Base-by-base conservation (phyloP, 1,139 yeast genomes). In the Zygoascus sp. region DNA sequence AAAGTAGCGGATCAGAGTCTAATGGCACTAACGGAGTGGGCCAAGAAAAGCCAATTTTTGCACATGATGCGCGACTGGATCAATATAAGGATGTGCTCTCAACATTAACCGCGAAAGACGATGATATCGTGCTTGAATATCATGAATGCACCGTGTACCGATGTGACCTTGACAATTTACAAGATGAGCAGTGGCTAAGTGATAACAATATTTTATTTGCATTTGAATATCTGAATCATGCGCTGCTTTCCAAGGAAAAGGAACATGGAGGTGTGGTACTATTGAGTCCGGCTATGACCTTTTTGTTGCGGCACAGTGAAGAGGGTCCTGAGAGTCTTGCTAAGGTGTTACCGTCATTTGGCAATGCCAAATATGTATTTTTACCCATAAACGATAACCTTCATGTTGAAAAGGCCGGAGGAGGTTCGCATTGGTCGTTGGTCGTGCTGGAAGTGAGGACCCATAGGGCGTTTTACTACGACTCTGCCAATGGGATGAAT, bases 171-270 rank as follows among this genome's bases (percentile, higher is more conserved):
- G 65, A 57, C 46, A 75, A 71, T 55, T 61, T 73, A 32, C 61
- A 62, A 44, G 71, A 71, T 42, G 84, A 77, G 25, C 83, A 81
- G 58, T 84, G 94, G 94, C 66, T 85, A 27, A 81, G 80, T 57
- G 94, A 84, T 58, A 82, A 81, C 57, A 79, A 81, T 53, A 75
- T 85, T 32, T 70, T 85, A 1, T 76, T 83, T 50, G 64, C 81
- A 20, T 83, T 74, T 61, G 89, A 82, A 59, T 71, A 75, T 52
- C 63, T 85, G n/a, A 74, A 73, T 49, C 59, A 67, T 58, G 48
- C 53, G 21, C 32, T 42, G 36, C 46, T 54, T 34, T 19, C 17
- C 4, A 45, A 43, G n/a, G 42, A 44, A n/a, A 37, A 44, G 27
- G 34, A 48, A 15, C 21, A 42, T 17, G 44, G 45, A 3, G 27